These are phyloP conservation scores for Ceratorhiza oryzae-sativae DNA, from an alignment of 1,284 basidiomycete species.

Conservation along the genomic window DNA sequence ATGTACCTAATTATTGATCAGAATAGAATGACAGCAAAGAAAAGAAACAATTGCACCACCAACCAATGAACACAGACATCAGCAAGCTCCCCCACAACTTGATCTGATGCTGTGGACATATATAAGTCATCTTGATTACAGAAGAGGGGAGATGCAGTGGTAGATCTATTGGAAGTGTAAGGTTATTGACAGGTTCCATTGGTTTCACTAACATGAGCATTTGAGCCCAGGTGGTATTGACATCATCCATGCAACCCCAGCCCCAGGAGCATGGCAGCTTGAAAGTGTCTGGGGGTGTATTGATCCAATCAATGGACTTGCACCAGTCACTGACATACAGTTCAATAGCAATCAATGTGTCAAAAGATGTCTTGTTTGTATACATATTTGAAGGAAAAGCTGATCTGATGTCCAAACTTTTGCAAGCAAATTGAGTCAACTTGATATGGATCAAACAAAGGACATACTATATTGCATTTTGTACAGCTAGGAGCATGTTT, in stretches of 20 bases:
- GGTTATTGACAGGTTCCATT: slow-evolving; percentile 1
- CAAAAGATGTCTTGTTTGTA: background rate
- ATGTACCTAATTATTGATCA: background rate
- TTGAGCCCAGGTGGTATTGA: slow-evolving; percentile 4
- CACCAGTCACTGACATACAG: background rate
- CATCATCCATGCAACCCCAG: background rate
- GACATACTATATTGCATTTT: background rate
- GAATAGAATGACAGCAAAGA: background rate
- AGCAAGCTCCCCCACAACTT: slow-evolving; percentile 16
- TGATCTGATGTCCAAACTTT: background rate
- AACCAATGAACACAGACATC: background rate
- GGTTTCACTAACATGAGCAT: background rate
- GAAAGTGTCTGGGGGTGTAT: no score
- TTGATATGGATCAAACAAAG: background rate
- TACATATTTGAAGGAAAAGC: background rate
- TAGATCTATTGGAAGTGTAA: slow-evolving; percentile 1
- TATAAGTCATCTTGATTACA: background rate
- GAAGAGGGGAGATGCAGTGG: background rate
- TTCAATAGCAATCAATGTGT: background rate
- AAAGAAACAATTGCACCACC: background rate
- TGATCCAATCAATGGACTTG: no score
- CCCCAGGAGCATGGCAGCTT: slow-evolving; percentile 10
- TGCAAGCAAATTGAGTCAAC: no score
- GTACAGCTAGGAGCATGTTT: background rate
- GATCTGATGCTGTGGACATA: slow-evolving; percentile 1